Conservation (phyloP, 805 yeast genomes). For the Ogataea degrootiae region DNA sequence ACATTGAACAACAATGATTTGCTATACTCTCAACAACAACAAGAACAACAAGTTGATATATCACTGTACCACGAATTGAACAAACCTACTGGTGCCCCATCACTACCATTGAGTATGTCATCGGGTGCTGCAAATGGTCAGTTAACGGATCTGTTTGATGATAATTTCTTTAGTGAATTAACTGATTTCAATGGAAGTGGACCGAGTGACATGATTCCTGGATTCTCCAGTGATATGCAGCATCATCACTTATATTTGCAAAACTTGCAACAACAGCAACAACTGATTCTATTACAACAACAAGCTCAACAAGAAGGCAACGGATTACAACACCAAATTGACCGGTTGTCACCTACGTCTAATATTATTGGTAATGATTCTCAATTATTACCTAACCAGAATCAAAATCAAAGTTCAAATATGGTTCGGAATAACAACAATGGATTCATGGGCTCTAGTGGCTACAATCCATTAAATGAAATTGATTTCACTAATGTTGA, state of each 20-base stretch:
- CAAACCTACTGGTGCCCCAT: slow-evolving; percentile 1
- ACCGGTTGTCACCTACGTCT: too few species aligned
- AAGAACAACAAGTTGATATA: slow-evolving; percentile 7
- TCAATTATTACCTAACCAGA: background rate
- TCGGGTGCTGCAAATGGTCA: background rate
- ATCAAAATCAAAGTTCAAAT: background rate
- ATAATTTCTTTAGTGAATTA: slow-evolving; percentile 28
- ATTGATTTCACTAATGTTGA: slow-evolving; percentile 37
- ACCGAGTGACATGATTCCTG: slow-evolving; percentile 10
- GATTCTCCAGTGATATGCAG: slow-evolving; percentile 1
- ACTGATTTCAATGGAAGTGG: slow-evolving; percentile 22
- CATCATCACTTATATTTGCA: background rate
- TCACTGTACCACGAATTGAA: slow-evolving; percentile 5
- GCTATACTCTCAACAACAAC: slow-evolving; percentile 7
- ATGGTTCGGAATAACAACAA: background rate
- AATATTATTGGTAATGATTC: too few species aligned
- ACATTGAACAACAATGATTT: slow-evolving; percentile 5
- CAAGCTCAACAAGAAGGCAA: background rate
- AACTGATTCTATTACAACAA: background rate
- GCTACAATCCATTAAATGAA: slow-evolving; percentile 31
- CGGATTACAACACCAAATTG: too few species aligned
- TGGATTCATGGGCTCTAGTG: slow-evolving; percentile 3
- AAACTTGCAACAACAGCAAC: background rate
- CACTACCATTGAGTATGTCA: background rate
- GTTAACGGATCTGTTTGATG: slow-evolving; percentile 29